Conservation (phyloP, 139 green algal species). For the Trebouxia sp. region DNA sequence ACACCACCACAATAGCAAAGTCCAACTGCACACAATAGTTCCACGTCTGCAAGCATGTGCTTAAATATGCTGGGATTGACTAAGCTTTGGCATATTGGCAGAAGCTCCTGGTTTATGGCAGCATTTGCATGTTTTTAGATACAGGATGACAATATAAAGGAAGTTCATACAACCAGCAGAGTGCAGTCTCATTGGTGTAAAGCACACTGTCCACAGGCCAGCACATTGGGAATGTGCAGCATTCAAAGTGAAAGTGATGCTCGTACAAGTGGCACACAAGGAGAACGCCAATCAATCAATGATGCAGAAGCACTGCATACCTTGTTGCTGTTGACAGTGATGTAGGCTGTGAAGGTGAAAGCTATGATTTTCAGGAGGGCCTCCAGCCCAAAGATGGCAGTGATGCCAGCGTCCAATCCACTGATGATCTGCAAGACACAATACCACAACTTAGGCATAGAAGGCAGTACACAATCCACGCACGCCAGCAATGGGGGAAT, state of each 20-base stretch:
- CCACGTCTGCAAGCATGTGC: too few relatives aligned
- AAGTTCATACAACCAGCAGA: too few relatives aligned
- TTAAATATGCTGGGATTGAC: too few relatives aligned
- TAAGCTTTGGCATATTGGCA: too few relatives aligned
- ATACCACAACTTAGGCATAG: background rate
- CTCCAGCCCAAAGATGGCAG: constrained; percentile 65
- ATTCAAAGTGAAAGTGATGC: background rate
- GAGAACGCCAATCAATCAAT: background rate
- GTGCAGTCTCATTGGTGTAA: too few relatives aligned
- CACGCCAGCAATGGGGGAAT: too few relatives aligned
- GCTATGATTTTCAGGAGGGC: constrained; percentile 73
- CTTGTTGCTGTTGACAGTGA: constrained; percentile 62
- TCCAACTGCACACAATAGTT: constrained; percentile 70
- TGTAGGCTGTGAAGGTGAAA: constrained; percentile 70
- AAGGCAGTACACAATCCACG: too few relatives aligned
- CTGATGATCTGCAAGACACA: constrained; percentile 34
- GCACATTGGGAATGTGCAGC: too few relatives aligned
- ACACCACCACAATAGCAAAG: constrained; percentile 68
- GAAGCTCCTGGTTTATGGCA: too few relatives aligned
- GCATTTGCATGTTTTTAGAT: too few relatives aligned
- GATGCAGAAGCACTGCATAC: constrained; percentile 4
- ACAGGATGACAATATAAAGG: too few relatives aligned
- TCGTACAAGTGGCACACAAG: background rate
- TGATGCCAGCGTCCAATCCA: constrained; percentile 59
- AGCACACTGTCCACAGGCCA: too few relatives aligned